These are phyloP conservation scores for Sonneratia caseolaris DNA, from an alignment of 345 rosid genomes.

Conservation along the genomic window DNA sequence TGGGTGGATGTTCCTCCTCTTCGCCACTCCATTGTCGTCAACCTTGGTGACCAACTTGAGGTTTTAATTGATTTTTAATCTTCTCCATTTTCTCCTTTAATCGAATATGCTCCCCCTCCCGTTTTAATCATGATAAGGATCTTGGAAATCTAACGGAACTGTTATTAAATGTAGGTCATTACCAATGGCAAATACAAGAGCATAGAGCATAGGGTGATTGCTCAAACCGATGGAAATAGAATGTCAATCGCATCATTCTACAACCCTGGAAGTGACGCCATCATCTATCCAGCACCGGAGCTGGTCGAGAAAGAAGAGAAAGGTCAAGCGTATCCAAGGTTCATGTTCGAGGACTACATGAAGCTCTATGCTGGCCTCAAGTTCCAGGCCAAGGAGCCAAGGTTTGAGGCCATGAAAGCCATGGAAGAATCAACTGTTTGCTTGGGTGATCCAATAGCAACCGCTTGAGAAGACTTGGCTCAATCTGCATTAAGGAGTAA, in stretches of 20 bases:
- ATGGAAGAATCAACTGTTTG: conserved; percentile 15
- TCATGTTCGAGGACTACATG: conserved; percentile 88
- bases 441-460: conserved; percentile 24
- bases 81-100: not conserved
- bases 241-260: conserved; percentile 92
- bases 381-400: conserved; percentile 83
- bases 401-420: conserved; percentile 71
- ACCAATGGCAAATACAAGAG: conserved; percentile 94
- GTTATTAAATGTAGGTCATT: conserved; percentile 39
- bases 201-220: conserved; percentile 62
- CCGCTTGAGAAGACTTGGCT: conserved; percentile 14
- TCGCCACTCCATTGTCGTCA: conserved; percentile 76
- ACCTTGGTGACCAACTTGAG: conserved; percentile 95
- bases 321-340: conserved; percentile 45
- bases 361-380: conserved; percentile 63
- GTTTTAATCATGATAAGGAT: not conserved
- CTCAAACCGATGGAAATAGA: conserved; percentile 62
- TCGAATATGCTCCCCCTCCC: not conserved
- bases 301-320: conserved; percentile 39
- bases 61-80: conserved; percentile 13
- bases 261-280: conserved; percentile 77
- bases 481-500: no score
- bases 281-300: conserved; percentile 60
- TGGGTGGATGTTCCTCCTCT: conserved; percentile 88
- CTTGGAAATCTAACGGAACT: not conserved